Evolutionary conservation across 345 rosid genomes (phyloP), one percentile per base, ranked within the genome.

Genomic region (Euphorbia pulcherrima): DNA sequence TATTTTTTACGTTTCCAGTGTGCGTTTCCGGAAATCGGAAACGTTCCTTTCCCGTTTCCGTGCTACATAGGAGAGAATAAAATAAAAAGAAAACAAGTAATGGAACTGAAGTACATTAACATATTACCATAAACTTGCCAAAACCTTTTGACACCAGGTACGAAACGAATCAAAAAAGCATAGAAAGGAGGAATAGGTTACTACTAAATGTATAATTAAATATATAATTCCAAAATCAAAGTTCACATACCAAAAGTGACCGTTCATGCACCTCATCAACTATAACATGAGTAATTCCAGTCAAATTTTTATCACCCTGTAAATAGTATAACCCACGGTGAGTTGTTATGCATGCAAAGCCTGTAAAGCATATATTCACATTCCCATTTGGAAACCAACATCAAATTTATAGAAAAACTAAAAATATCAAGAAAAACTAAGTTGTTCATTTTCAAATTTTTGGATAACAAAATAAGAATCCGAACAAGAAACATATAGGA

Each of bases 191-290:
- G 33, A 17, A 61, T 7, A 1, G 7, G 24, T 44, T 62, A 62
- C 12, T 26, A 68, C 35, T 8, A 67, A 37, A 44, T 26, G 60
- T 14, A 4, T 6, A 53, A 44, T 28, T 10, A 26, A 20, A 27
- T 21, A 14, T 6, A 17, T 5, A 50, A 55, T 11, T n/a, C 29
- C 16, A 6, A 41, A 14, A 41, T 18, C 40, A 41, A 73, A 54
- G 8, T 64, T 48, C 66, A 85, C 92, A 82, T 67, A 88, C 98
- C 98, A 87, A 72, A 77, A 88, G 84, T 40, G 97, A 92, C 35
- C 98, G 86, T 78, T 92, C 98, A 74, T 92, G 98, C 67, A 92
- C 97, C 85, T 92, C 98, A 77, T 92, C 98, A 48, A 90, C 98
- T 64, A 92, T 87, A 62, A 92, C 82, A 73, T 92, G 97, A 60